A percentile compares a stretch with the other conserved stretches of the same genome.
These are phyloP conservation scores for Fusarium verrucosum DNA, from an alignment of 2,329 filamentous ascomycete genomes.

Conservation along the genomic window DNA sequence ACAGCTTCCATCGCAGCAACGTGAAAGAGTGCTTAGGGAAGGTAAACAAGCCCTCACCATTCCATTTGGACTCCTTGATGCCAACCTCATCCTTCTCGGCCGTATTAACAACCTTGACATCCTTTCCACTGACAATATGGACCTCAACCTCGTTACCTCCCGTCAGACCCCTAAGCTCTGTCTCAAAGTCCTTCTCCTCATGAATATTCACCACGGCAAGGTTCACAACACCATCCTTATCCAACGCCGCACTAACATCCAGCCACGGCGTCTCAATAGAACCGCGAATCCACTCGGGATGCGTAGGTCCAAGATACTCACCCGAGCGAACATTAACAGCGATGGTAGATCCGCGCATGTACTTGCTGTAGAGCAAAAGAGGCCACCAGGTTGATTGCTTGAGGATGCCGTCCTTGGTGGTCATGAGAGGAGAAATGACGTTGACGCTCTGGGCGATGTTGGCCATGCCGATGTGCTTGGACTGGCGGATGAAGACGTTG, in stretches of 20 bases:
- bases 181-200: constrained; percentile 67
- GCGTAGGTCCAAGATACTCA: constrained; percentile 73
- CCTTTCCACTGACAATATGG: constrained; percentile 61
- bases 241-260: constrained; percentile 71
- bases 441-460: constrained; percentile 83
- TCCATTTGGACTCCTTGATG: constrained; percentile 61
- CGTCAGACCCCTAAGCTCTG: constrained; percentile 63
- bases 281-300: constrained; percentile 71
- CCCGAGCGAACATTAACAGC: constrained; percentile 70
- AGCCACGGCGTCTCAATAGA: constrained; percentile 75
- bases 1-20: constrained; percentile 68
- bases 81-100: constrained; percentile 69
- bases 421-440: constrained; percentile 81
- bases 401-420: constrained; percentile 67
- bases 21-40: constrained; percentile 78
- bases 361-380: constrained; percentile 63
- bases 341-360: constrained; percentile 77
- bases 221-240: constrained; percentile 67
- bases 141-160: constrained; percentile 63
- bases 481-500: constrained; percentile 79
- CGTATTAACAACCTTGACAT: constrained; percentile 68
- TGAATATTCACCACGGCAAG: constrained; percentile 79
- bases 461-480: constrained; percentile 77
- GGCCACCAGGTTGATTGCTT: constrained; percentile 83
- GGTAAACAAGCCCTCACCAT: constrained; percentile 67